Evolutionary conservation across 23 red algal genomes (phyloP), one percentile per base, ranked within the genome.

Genomic region (Gracilaria gracilis): DNA sequence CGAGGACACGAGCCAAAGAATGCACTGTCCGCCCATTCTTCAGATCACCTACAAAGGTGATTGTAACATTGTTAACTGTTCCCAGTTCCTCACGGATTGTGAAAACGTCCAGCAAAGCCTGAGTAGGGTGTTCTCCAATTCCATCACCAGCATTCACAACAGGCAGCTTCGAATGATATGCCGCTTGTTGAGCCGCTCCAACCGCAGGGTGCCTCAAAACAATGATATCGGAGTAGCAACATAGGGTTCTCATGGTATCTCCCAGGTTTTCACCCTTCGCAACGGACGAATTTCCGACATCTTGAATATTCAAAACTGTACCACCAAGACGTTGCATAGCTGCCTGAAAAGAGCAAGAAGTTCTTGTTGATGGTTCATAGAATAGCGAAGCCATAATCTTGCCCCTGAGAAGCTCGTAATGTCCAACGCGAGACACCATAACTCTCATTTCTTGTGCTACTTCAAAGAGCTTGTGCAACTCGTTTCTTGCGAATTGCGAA

Each of bases 71-170:
- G 65, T 99, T 99, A 29, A 99, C 97, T 78, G 97, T 99, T 51
- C 97, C 97, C 13, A 99, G 93, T 85, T 99, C 97, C 89, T 99
- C 97, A 23, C 97, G 97, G 50, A 99, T 99, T 28, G 97, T 99
- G 50, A 96, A 99, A 44, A 99, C 95, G 81, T 99, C 97, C 54
- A 99, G 61, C 77, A 99, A 79, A 13, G 97, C 94, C 74, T 99
- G 97, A 23, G 97, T 99, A 29, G 97, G 97, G 69, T 99, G 97
- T 69, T 99, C 97, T 53, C 97, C 97, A 24, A 94, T 85, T 14
- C 97, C 97, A 62, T 99, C 97, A 23, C 97, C 97, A 9, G 97
- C 97, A 82, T 96, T 99, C 46, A 99, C 94, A 11, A 99, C 50
- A 4, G 97, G 97, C 33, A 88, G 77, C 62, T 75, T 80, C 2